phyloP scores from a whole-genome alignment of 2,329 filamentous ascomycete species.

The Fusarium proliferatum region DNA sequence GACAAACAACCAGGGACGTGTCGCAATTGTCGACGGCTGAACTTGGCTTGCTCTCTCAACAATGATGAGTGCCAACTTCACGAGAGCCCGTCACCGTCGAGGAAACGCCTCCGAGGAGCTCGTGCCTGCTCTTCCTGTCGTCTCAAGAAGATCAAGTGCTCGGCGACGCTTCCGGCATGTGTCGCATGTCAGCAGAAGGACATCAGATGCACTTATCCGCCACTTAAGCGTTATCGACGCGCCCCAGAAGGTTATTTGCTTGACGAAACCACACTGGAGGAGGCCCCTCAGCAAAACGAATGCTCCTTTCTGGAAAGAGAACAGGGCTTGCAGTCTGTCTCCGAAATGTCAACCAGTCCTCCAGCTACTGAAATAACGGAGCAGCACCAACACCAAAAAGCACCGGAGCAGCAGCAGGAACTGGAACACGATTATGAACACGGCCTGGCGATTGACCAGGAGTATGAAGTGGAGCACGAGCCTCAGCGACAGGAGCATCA shows the following conservation, averaged over 20 bases:
- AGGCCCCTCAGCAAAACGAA: neutral
- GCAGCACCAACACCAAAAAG: neutral
- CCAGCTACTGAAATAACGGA: neutral
- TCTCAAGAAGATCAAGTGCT: neutral
- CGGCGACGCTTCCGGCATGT: neutral
- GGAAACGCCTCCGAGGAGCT: neutral
- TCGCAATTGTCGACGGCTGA: neutral
- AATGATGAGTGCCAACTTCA: rapidly evolving
- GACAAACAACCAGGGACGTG: neutral
- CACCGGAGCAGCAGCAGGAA: neutral
- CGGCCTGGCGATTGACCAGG: neutral
- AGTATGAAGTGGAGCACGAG: neutral
- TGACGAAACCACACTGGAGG: neutral
- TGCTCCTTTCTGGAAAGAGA: neutral
- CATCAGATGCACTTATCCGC: neutral
- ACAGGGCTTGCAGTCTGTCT: neutral
- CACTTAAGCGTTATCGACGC: neutral
- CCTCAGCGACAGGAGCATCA: neutral
- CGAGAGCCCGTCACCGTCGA: neutral
- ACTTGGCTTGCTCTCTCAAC: neutral
- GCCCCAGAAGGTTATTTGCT: neutral
- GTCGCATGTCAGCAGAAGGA: neutral
- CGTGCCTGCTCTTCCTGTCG: neutral
- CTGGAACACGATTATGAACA: neutral
- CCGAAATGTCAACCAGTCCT: neutral